Base-by-base conservation (phyloP, 371 early-diverging fungal species). In the Saksenaea oblongispora region DNA sequence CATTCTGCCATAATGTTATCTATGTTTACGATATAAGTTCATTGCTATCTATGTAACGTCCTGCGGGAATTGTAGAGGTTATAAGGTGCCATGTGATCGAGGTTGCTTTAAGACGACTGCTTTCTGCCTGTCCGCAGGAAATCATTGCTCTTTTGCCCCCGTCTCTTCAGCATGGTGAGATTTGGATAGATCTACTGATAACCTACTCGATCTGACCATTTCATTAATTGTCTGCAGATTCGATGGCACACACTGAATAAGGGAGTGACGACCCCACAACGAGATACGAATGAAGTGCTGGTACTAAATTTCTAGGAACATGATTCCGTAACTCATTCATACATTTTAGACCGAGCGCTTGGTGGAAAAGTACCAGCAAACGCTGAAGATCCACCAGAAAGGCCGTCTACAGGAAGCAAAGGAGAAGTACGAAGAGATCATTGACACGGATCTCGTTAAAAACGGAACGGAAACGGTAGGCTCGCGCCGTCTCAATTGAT, bases 351-450 rank as follows among this genome's bases (percentile, higher is more conserved):
- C 84, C 11, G 84, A 85, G 61, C 73, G 76, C 26, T 75, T 80
- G 34, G 62, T 87, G 7, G 74, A 75, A 14, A 62, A 62, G 18
- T 87, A 85, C 42, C 78, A 85, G 44, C 58, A 71, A 42, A 80
- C 86, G 0, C 73, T 87, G 7, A 67, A 75, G 27, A 59, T 82
- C 22, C 80, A 84, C 4, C 84, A 84, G 51, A 75, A 79, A 53
- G 82, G 79, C 7, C 69, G 74, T 37, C 24, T 65, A 0, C 61
- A 74, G 7, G 74, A 77, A 39, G 84, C 87, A 0, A 75, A 75
- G 26, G 54, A 36, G 44, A 62, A 75, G 42, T 78, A 85, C 44
- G 72, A 82, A 62, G 67, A 77, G 34, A 71, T 87, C 4, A 64
- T 82, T 5, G 69, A 72, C 56, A 74, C 80, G 15, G 77, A 82